These are phyloP conservation scores for Pelargonium fulgidum DNA, from an alignment of 441 rosid species.

Conservation along the genomic window DNA sequence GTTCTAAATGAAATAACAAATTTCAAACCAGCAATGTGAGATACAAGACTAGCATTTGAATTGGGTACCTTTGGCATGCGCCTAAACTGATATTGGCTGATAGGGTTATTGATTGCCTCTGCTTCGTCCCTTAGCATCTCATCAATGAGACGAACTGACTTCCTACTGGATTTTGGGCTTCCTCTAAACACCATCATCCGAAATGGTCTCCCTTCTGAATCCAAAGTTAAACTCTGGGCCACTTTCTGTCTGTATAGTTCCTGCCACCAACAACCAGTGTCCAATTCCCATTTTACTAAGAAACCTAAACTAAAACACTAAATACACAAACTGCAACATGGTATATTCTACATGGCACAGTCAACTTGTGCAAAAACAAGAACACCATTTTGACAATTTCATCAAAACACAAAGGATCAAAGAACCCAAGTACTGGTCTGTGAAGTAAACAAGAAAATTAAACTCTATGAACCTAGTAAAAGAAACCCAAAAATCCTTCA, in stretches of 20 bases:
- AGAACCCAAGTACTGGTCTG: neutral
- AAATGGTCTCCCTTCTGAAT: conserved; percentile 41
- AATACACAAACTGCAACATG: neutral
- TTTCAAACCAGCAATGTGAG: neutral
- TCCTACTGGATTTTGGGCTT: conserved; percentile 39
- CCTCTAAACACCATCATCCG: conserved; percentile 49
- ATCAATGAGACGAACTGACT: conserved; percentile 24
- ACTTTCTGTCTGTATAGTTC: conserved; percentile 30
- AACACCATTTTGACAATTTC: neutral
- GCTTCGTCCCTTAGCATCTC: conserved; percentile 33
- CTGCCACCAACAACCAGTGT: conserved; percentile 21
- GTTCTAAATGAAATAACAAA: neutral
- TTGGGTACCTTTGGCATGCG: conserved; percentile 32
- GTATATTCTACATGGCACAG: neutral
- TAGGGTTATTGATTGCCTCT: conserved; percentile 14
- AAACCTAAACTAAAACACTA: neutral
- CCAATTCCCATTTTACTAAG: neutral
- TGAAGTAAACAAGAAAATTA: neutral
- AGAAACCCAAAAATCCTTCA: neutral
- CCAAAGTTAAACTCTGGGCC: conserved; percentile 30
- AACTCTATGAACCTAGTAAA: neutral
- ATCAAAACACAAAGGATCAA: neutral
- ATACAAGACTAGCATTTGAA: neutral
- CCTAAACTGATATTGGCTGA: conserved; percentile 19
- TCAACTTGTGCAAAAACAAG: neutral